A percentile compares a stretch with the other conserved stretches of the same genome.
Evolutionary conservation across 1,284 basidiomycete genomes (phyloP).

Genomic region (Rhodofomes roseus): DNA sequence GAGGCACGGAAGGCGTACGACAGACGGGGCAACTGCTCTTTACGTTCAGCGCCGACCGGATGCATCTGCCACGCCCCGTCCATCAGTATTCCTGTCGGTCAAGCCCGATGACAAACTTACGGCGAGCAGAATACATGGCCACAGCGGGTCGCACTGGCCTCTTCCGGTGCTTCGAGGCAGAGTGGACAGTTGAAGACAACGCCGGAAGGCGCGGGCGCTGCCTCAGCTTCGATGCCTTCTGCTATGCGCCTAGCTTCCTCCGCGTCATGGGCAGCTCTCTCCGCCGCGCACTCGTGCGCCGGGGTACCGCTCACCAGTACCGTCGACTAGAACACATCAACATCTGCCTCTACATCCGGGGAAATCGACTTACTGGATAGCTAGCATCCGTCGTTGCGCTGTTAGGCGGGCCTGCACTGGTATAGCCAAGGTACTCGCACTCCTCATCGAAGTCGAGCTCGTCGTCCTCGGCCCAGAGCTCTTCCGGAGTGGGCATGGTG

Average conservation of each 20-base stretch:
- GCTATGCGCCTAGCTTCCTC: background rate
- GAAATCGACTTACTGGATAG: background rate
- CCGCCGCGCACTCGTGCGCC: background rate
- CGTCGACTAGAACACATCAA: background rate
- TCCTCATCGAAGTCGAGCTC: conserved; percentile 17
- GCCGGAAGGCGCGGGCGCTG: background rate
- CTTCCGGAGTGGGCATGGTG: conserved; percentile 5
- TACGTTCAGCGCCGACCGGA: conserved; percentile 15
- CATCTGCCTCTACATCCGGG: background rate
- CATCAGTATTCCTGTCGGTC: background rate
- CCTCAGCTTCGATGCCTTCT: background rate
- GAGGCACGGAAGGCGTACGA: conserved; percentile 14
- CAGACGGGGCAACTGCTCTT: conserved; percentile 26
- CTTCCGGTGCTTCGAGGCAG: conserved; percentile 23
- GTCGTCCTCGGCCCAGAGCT: conserved; percentile 25
- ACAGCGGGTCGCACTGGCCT: conserved; percentile 22
- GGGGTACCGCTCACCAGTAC: background rate
- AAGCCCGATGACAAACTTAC: conserved; percentile 15
- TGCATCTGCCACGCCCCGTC: conserved; percentile 18
- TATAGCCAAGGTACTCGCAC: conserved; percentile 12
- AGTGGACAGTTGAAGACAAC: conserved; percentile 22
- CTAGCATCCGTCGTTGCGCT: background rate
- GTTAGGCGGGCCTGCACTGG: background rate
- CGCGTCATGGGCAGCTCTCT: background rate
- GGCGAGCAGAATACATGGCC: conserved; percentile 28